Percentiles rank a stretch among this genome's conserved stretches.
phyloP scores from a whole-genome alignment of 1,139 yeast species.

The Yamadazyma dendronema region DNA sequence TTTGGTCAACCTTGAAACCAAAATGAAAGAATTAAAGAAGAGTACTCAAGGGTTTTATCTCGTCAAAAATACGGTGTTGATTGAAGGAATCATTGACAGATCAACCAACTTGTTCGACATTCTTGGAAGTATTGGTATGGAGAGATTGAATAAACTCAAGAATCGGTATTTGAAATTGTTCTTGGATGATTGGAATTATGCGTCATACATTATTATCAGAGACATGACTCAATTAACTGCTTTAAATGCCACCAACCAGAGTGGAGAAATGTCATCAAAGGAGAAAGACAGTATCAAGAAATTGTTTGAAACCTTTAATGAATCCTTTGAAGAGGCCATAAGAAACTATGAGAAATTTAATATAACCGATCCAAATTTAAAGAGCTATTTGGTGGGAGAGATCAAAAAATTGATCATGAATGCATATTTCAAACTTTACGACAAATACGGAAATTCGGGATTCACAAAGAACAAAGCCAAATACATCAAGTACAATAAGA shows the following conservation, averaged over 20 bases:
- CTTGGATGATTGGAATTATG: constrained; percentile 79
- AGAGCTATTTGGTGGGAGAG: constrained; percentile 60
- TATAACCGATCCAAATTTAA: constrained; percentile 65
- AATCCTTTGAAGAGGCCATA: constrained; percentile 75
- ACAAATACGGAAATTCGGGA: constrained; percentile 67
- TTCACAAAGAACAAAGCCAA: constrained; percentile 70
- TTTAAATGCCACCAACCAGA: constrained; percentile 24
- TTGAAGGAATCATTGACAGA: constrained; percentile 71
- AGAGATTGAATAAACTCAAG: constrained; percentile 64
- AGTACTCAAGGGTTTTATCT: constrained; percentile 67
- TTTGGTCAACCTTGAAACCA: constrained; percentile 55
- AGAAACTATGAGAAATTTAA: constrained; percentile 61
- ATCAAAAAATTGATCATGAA: constrained; percentile 72
- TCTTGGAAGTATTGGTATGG: constrained; percentile 64
- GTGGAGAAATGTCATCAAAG: constrained; percentile 46
- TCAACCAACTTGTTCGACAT: constrained; percentile 51
- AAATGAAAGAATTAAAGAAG: constrained; percentile 51
- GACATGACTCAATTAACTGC: constrained; percentile 61
- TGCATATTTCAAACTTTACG: constrained; percentile 80
- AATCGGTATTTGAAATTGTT: constrained; percentile 76
- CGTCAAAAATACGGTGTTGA: constrained; percentile 66
- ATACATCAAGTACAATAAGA: constrained; percentile 71
- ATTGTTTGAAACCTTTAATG: constrained; percentile 76
- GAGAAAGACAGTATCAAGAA: constrained; percentile 86
- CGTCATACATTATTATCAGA: constrained; percentile 68